Evolutionary conservation across 768 basidiomycete species (phyloP), one percentile per base, ranked within the genome.

Genomic region (Tricholoma sp.): DNA sequence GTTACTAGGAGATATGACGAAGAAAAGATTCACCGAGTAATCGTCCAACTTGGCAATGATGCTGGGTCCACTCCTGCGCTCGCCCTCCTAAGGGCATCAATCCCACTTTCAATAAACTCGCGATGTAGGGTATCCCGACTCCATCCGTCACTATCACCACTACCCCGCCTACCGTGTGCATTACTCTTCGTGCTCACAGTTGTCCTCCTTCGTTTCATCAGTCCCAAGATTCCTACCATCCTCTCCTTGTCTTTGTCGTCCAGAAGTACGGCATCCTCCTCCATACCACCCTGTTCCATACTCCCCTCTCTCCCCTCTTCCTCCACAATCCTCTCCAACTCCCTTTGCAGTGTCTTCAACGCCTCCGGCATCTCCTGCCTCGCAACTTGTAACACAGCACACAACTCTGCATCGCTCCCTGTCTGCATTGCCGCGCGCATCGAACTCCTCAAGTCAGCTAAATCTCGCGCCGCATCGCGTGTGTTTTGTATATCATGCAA

Each of bases 321-420:
- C 55, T 72, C 75, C 42, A 74, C 70, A 53, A 77, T 74, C 17
- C 64, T 61, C 71, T 85, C 84, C 50, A 89, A 71, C 13, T 82
- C 83, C 20, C 89, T 72, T 70, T 89, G 89, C 15, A 92, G 74
- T 4, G 89, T 85, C 72, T 89, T 89, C 67, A 91, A 83, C 11
- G 88, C 88, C 67, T 92, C 90, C 1, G 86, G 85, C 79, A 89
- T 85, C 66, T 89, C 86, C 45, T 82, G 80, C 47, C 82, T 72
- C 33, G 76, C 76, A 44, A 86, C 79, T 59, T 87, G 81, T 39
- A 90, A 72, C 1, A 85, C 77, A 17, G 76, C 72, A 32, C 89
- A 70, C 77, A 90, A 82, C 60, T 83, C 80, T 8, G 74, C 79
- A 63, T 91, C 89, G 59, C 73, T 84, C 53, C 79, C 79, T 6